Base-by-base conservation (phyloP, 1,284 basidiomycete species). In the Termitomyces sp. region DNA sequence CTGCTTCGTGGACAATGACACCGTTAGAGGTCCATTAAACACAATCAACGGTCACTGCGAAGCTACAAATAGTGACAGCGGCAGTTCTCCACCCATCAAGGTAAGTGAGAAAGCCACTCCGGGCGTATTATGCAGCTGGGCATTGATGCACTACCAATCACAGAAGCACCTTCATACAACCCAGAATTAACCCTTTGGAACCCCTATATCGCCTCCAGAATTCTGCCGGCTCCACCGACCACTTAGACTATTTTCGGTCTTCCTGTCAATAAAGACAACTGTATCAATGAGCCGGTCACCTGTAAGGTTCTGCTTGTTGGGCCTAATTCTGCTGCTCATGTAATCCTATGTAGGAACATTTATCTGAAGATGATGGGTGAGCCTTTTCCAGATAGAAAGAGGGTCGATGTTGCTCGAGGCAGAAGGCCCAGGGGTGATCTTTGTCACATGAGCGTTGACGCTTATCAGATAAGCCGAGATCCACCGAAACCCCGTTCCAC, bases 401-500 rank as follows among this genome's bases (percentile, higher is more conserved):
- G 11, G 45, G 21, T 24, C 21, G 21, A 24, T 24, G 21, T 24
- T n/a, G n/a, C n/a, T n/a, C n/a, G n/a, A n/a, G n/a, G n/a, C n/a
- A n/a, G n/a, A n/a, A n/a, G 46, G n/a, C 16, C 38, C 14, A 13
- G 21, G 41, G 16, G 5, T 28, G 24, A 16, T 21, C 11, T 1
- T 40, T 42, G 50, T 55, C 53, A 49, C 51, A 50, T 33, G 19
- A 19, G 8, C 9, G 4, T 35, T 31, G 49, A 34, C 18, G 18
- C 49, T 62, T 62, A 62, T 62, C 60, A 54, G 60, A 62, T 62
- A 62, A 62, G 53, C 53, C 38, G 41, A 43, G 40, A 47, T 55
- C 49, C 51, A 39, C 43, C 40, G 24, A 26, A 21, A 47, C 41
- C 45, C 16, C 16, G 10, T 16, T 21, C 19, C 48, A 24, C 21